Base-by-base conservation (phyloP, 345 rosid genomes). In the Xanthoceras sorbifolium region DNA sequence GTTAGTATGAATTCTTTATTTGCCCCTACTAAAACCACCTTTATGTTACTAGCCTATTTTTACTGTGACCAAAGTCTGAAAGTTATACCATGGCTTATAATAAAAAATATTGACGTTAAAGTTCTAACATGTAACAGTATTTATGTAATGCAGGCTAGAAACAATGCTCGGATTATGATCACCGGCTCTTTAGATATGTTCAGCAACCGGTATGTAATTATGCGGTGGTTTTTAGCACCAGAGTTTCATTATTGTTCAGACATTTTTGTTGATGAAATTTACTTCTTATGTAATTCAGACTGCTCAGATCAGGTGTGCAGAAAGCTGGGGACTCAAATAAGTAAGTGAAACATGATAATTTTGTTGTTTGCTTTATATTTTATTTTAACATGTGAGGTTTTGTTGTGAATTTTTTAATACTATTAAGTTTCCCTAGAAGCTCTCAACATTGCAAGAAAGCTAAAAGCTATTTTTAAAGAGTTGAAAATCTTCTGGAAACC, bases 161-260 rank as follows among this genome's bases (percentile, higher is more conserved):
- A 90, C 87, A 91, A 90, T 84, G 97, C 93, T 77, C 85, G 92
- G 77, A 83, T 88, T 77, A 85, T 85, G 88, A 84, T 91, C 54
- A 61, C 91, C 15, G 93, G 91, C 76, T 91, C 92, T 57, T 76
- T 91, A 71, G 91, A 84, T 82, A 72, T 91, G 88, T 84, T 88
- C 76, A 80, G 91, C 71, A 83, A 91, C 80, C 75, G 86, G 89
- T 88, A 80, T 69, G 85, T 42, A 76, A 74, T 1, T 73, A 63
- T 77, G 42, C 75, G 50, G 61, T 74, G 64, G 42, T 77, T 75
- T 72, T 4, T 52, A 57, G 28, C 67, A 40, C 26, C 55, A 29
- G 44, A 57, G 28, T 67, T 69, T 54, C 12, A 6, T 7, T 46
- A 1, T 9, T 28, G 2, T 62, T 67, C 60, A 48, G 64, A 42